Evolutionary conservation across 257 asterid species (phyloP).

Genomic region (Solanum chiquidenum): DNA sequence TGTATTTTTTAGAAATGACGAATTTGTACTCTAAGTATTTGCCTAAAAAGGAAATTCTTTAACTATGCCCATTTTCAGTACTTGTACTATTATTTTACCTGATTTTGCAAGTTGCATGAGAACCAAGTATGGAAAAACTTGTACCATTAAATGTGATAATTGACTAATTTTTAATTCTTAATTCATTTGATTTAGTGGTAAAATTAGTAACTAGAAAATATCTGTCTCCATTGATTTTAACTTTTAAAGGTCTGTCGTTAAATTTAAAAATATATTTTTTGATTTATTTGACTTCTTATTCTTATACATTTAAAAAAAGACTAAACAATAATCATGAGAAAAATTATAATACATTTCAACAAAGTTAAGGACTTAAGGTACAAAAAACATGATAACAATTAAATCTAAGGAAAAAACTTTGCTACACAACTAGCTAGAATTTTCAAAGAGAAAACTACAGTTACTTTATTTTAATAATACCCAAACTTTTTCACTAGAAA

Average conservation of each 20-base stretch:
- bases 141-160: background rate
- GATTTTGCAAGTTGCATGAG: background rate
- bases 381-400: background rate
- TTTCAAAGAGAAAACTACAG: background rate
- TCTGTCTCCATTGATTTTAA: background rate
- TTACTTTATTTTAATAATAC: background rate
- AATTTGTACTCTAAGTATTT: background rate
- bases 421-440: background rate
- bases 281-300: background rate
- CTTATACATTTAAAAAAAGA: background rate
- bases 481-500: background rate
- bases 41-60: background rate
- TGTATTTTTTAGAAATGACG: background rate
- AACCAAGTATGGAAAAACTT: background rate
- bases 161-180: background rate
- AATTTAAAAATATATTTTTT: background rate
- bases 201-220: too few species aligned
- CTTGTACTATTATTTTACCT: background rate
- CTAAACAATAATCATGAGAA: background rate
- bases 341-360: background rate
- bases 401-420: background rate
- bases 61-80: background rate
- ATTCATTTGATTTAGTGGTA: too few species aligned
- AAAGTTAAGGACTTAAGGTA: background rate
- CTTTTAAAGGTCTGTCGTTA: background rate